These are phyloP conservation scores for Russula lepida DNA, from an alignment of 768 basidiomycete genomes.

Conservation along the genomic window DNA sequence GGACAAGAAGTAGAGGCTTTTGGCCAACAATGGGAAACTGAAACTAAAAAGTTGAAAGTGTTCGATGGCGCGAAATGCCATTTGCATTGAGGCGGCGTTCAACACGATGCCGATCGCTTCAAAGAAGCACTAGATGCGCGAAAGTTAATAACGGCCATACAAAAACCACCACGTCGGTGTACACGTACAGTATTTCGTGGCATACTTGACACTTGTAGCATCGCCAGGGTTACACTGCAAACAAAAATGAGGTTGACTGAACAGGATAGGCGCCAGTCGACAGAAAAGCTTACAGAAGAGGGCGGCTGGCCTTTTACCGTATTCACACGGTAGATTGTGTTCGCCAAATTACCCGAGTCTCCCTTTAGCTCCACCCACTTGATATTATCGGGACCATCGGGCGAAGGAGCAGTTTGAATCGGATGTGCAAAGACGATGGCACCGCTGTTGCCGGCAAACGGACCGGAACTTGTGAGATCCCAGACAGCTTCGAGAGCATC, in stretches of 20 bases:
- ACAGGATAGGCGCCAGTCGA: background rate
- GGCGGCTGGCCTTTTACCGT: slow-evolving; percentile 14
- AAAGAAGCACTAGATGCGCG: background rate
- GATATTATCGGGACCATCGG: background rate
- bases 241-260: background rate
- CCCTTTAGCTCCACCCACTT: slow-evolving; percentile 12
- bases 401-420: background rate
- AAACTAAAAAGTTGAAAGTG: background rate
- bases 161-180: background rate
- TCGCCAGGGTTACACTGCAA: background rate
- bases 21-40: no score
- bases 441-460: background rate
- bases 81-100: background rate
- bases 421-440: slow-evolving; percentile 10
- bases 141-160: background rate
- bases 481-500: slow-evolving; percentile 2
- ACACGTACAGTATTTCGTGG: slow-evolving; percentile 16
- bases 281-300: background rate
- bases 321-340: slow-evolving; percentile 7
- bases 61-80: background rate
- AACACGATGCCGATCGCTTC: background rate
- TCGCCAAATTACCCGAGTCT: slow-evolving; percentile 1
- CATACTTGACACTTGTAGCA: slow-evolving; percentile 12
- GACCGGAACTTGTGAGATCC: slow-evolving; percentile 9
- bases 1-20: no score